A percentile compares a stretch with the other conserved stretches of the same genome.
Evolutionary conservation across 345 rosid genomes (phyloP).

Genomic region (Reutealis trisperma): DNA sequence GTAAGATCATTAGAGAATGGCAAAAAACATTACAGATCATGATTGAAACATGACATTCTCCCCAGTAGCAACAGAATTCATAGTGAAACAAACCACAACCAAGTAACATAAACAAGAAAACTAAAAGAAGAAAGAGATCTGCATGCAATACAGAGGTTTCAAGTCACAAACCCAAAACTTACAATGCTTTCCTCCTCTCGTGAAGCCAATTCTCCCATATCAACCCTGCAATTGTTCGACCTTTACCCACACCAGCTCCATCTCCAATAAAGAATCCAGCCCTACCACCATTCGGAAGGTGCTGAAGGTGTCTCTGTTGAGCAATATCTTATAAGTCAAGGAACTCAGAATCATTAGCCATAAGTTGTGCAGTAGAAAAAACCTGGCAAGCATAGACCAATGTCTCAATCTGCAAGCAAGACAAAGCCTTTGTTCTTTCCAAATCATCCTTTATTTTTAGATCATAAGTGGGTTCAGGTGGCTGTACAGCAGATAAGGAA

Average conservation of each 20-base stretch:
- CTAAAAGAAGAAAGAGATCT: not conserved
- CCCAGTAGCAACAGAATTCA: not conserved
- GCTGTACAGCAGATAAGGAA: conserved; percentile 93
- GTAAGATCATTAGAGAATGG: conserved; percentile 30
- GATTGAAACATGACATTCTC: not conserved
- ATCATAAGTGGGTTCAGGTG: conserved; percentile 89
- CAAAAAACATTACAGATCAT: conserved; percentile 20
- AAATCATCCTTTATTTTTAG: conserved; percentile 70
- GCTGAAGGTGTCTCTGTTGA: conserved; percentile 87
- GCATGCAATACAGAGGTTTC: conserved; percentile 13
- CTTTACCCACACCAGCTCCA: conserved; percentile 99
- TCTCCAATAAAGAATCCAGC: conserved; percentile 98
- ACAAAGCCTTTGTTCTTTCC: conserved; percentile 71
- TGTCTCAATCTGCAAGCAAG: conserved; percentile 99
- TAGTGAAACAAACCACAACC: not conserved
- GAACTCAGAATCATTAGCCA: conserved; percentile 25
- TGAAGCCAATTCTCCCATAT: conserved; percentile 96
- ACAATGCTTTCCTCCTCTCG: conserved; percentile 84
- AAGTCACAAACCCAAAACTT: conserved; percentile 38
- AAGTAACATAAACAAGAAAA: not conserved
- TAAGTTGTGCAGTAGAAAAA: conserved; percentile 30
- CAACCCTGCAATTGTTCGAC: conserved; percentile 94
- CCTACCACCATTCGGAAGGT: conserved; percentile 79
- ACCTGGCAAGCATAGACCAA: conserved; percentile 98
- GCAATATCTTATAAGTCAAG: conserved; percentile 30